Base-by-base conservation (phyloP, 805 yeast genomes). In the Metschnikowia sp. region DNA sequence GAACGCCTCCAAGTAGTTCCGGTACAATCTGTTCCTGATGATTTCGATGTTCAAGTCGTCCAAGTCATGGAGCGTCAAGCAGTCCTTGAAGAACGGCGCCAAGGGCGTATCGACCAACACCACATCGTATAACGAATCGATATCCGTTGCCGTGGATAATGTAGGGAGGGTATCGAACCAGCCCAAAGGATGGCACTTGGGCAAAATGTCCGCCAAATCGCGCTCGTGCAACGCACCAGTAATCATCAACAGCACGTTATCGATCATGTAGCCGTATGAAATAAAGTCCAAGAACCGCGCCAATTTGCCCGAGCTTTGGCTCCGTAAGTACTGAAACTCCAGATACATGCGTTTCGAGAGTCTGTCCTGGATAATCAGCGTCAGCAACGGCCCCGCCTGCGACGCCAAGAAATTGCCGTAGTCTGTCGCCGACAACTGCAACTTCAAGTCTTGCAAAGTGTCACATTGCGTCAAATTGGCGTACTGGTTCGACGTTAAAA, bases 141-240 rank as follows among this genome's bases (percentile, higher is more conserved):
- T 82, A 67, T 92, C 98, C 2, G 97, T 89, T 40, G 98, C 97
- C 42, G 92, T 94, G 12, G 94, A 81, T 49, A 94, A 76, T 0
- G 98, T 92, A 32, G 99, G 99, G 57, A 94, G 79, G 8, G 98
- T 92, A 58, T 94, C 99, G 62, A 94, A 94, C 97, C 97, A 91
- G 39, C 99, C 99, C 58, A 94, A 76, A 0, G 99, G 99, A 65
- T 94, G 96, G 65, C 97, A 90, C 64, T 97, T 83, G 49, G 83
- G 82, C 60, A 94, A 77, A 44, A 95, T 85, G 62, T 94, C 99
- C 36, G 82, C 70, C 61, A 88, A 83, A 68, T 95, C 97, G 61
- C 98, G 80, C 62, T 91, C 96, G 64, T 94, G 99, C 51, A 94
- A 80, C 0, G 99, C 90, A 19, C 99, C 99, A 1, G 97, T 91